Base-by-base conservation (phyloP, 2,329 filamentous ascomycete genomes). In the Cladosporium sp. region DNA sequence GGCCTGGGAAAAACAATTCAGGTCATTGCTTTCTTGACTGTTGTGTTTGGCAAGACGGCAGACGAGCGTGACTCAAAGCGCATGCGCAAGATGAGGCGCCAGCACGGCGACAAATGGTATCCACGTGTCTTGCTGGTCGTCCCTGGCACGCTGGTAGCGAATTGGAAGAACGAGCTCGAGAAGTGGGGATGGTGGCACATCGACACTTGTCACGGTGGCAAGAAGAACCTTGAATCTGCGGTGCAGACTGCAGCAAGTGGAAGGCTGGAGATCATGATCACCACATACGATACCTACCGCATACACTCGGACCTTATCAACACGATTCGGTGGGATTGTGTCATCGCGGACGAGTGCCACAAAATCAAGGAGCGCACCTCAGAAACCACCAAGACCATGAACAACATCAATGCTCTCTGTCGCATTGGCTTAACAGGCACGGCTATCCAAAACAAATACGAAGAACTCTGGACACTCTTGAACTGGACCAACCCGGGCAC, bases 161-260 rank as follows among this genome's bases (percentile, higher is more conserved):
- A 99, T 71, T 99, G 95, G 95, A 88, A 87, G 78, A 88, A 89
- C 30, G 95, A 99, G 78, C 80, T 99, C 44, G 82, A 87, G 59
- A 88, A 91, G 65, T 99, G 95, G 95, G 95, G 95, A 0, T 99
- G 92, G 91, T 99, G 95, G 95, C 88, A 93, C 68, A 84, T 92
- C 11, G 92, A 96, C 72, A 80, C 88, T 1, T 98, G 90, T 70
- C 93, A 97, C 73, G 93, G 93, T 10, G 71, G 49, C 21, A 52
- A 60, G 14, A 81, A 71, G 36, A 87, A 93, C 73, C 34, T 51
- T 18, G 89, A 91, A 32, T 62, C 66, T 15, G 71, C 71, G 6
- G 36, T 76, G 1, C 68, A 69, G 11, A 86, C 92, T 1, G 93
- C 93, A 1, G 84, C 85, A 54, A 87, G 89, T 3, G 95, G 95